Conservation (phyloP, 352 stramenopile species). For the Lagenidium sp. region DNA sequence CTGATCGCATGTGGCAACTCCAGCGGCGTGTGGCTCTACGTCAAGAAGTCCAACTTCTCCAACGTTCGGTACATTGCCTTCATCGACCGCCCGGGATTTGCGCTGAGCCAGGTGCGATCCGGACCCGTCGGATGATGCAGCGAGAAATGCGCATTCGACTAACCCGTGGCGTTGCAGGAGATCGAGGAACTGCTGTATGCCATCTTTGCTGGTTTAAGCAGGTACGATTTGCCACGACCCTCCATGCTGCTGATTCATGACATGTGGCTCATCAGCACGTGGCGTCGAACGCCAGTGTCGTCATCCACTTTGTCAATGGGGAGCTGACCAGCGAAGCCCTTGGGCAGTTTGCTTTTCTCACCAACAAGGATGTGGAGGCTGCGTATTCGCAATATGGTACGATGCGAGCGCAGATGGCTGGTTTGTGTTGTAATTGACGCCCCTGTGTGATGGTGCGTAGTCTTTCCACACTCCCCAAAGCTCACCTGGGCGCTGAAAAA, state of each 20-base stretch:
- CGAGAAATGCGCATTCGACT: too few species aligned
- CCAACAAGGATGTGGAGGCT: slow-evolving; percentile 1
- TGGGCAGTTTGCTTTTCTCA: slow-evolving; percentile 49
- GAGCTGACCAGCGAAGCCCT: slow-evolving; percentile 40
- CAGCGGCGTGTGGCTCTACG: slow-evolving; percentile 60
- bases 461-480: slow-evolving; percentile 65
- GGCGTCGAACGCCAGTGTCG: slow-evolving; percentile 45
- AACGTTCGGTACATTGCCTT: slow-evolving; percentile 70
- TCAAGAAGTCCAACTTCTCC: slow-evolving; percentile 49
- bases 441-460: too few species aligned
- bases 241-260: too few species aligned
- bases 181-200: slow-evolving; percentile 54
- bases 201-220: slow-evolving; percentile 56
- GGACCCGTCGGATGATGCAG: not conserved
- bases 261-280: too few species aligned
- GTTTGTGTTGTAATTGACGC: too few species aligned
- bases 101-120: slow-evolving; percentile 13
- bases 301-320: slow-evolving; percentile 57
- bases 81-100: slow-evolving; percentile 48
- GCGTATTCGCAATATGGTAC: slow-evolving; percentile 5
- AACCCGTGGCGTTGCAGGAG: slow-evolving; percentile 17
- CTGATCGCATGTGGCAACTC: not conserved
- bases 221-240: slow-evolving; percentile 20
- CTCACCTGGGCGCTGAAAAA: slow-evolving; percentile 70
- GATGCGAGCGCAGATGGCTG: too few species aligned